Percentiles rank a stretch among this genome's conserved stretches.
phyloP scores from a whole-genome alignment of 1,139 yeast species.

The Protomyces gravidus region DNA sequence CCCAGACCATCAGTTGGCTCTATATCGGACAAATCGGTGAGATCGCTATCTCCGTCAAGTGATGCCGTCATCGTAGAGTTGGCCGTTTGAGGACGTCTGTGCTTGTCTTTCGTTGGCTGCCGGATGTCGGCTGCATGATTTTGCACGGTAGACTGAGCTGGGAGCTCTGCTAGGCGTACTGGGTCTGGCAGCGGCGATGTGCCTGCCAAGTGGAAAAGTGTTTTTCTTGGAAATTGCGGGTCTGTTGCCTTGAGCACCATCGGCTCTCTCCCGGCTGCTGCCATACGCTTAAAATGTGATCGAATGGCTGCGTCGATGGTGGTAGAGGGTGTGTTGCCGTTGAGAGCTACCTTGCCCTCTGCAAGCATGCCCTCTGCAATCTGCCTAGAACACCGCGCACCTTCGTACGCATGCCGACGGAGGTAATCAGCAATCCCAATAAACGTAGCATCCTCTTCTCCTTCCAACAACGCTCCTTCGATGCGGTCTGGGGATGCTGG shows the following conservation, averaged over 20 bases:
- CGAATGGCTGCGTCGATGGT: slow-evolving; percentile 22
- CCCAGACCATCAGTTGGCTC: slow-evolving; percentile 12
- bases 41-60: background rate
- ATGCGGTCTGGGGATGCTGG: slow-evolving; percentile 26
- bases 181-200: slow-evolving; percentile 11
- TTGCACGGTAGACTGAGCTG: background rate
- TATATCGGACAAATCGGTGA: background rate
- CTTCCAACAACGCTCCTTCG: slow-evolving; percentile 9
- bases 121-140: background rate
- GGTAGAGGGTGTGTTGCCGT: slow-evolving; percentile 24
- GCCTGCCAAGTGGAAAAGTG: slow-evolving; percentile 22
- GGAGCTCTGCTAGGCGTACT: too few relatives aligned
- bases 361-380: slow-evolving; percentile 20
- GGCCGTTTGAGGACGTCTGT: too few relatives aligned
- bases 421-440: slow-evolving; percentile 17
- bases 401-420: slow-evolving; percentile 11
- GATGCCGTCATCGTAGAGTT: background rate
- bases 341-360: slow-evolving; percentile 13
- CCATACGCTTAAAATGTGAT: slow-evolving; percentile 16
- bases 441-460: slow-evolving; percentile 16
- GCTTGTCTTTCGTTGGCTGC: background rate
- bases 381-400: slow-evolving; percentile 19
- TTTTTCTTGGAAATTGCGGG: slow-evolving; percentile 22
- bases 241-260: slow-evolving; percentile 15
- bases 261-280: slow-evolving; percentile 3